Percentiles rank a stretch among this genome's conserved stretches.
Conservation (phyloP, 768 basidiomycete species). For the Rickenella mellea region DNA sequence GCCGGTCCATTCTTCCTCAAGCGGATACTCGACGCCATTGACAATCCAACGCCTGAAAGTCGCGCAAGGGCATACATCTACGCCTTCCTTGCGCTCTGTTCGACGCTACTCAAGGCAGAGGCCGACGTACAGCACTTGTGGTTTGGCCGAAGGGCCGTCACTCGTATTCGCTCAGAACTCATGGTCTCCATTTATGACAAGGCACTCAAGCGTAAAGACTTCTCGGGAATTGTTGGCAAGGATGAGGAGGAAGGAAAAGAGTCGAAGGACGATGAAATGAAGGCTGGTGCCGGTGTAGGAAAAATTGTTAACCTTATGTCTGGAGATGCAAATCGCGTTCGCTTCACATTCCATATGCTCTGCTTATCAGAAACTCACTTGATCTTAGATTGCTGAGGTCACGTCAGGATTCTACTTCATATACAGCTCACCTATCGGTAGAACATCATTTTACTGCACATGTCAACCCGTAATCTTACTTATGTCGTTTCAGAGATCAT, state of each 20-base stretch:
- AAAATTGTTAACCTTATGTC: slow-evolving; percentile 91
- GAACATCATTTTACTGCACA: slow-evolving; percentile 9
- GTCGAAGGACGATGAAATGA: slow-evolving; percentile 34
- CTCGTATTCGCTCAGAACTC: slow-evolving; percentile 69
- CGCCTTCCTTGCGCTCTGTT: slow-evolving; percentile 65
- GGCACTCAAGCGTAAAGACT: slow-evolving; percentile 74
- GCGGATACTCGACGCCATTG: slow-evolving; percentile 54
- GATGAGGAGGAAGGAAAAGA: slow-evolving; percentile 21
- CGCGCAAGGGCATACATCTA: slow-evolving; percentile 64
- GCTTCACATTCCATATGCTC: slow-evolving; percentile 4
- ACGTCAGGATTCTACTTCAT: slow-evolving; percentile 51
- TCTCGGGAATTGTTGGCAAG: slow-evolving; percentile 63
- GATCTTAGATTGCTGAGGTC: slow-evolving; percentile 36
- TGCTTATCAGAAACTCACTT: neutral
- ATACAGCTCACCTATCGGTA: slow-evolving; percentile 41
- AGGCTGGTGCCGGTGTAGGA: slow-evolving; percentile 75
- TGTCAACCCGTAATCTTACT: neutral
- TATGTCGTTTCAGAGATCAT: slow-evolving; percentile 45
- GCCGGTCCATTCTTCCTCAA: slow-evolving; percentile 80
- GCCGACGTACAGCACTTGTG: slow-evolving; percentile 71
- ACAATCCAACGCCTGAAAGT: slow-evolving; percentile 35
- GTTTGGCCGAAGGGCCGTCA: slow-evolving; percentile 68
- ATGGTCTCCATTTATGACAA: slow-evolving; percentile 89
- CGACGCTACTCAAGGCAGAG: slow-evolving; percentile 50
- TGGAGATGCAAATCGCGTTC: slow-evolving; percentile 55